These are phyloP conservation scores for Ophiostoma quercus DNA, from an alignment of 2,329 filamentous ascomycete genomes.

Conservation along the genomic window DNA sequence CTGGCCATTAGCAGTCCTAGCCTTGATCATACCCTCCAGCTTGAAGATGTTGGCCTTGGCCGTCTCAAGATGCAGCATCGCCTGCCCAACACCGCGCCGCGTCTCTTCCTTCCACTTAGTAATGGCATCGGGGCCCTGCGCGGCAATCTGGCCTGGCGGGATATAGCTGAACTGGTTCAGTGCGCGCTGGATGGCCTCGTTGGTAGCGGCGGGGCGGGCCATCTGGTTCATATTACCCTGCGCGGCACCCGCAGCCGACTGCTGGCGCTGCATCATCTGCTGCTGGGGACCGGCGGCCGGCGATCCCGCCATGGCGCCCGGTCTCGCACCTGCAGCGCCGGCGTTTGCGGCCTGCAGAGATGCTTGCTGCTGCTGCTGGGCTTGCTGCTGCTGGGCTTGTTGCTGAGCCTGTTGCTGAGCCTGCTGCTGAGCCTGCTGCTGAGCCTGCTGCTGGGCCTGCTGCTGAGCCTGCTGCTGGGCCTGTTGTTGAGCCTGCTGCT, in stretches of 20 bases:
- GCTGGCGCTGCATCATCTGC: conserved; percentile 21
- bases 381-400: conserved; percentile 19
- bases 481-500: conserved; percentile 20
- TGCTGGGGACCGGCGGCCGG: conserved; percentile 26
- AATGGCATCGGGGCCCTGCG: conserved; percentile 42
- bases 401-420: conserved; percentile 18
- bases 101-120: conserved; percentile 46
- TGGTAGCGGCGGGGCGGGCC: no score
- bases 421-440: conserved; percentile 22
- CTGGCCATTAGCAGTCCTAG: conserved; percentile 41
- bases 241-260: background rate
- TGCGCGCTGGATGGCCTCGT: conserved; percentile 43
- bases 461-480: conserved; percentile 23
- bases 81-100: conserved; percentile 45
- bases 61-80: conserved; percentile 47
- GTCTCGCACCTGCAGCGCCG: conserved; percentile 16
- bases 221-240: background rate
- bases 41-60: conserved; percentile 39
- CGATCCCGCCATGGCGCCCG: conserved; percentile 20
- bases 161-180: conserved; percentile 46
- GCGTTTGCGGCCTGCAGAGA: conserved; percentile 5
- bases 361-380: conserved; percentile 25
- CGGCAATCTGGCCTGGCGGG: conserved; percentile 40
- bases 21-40: conserved; percentile 42
- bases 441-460: conserved; percentile 21